Base-by-base conservation (phyloP, 2,329 filamentous ascomycete species). In the Fusarium brachygibbosum region DNA sequence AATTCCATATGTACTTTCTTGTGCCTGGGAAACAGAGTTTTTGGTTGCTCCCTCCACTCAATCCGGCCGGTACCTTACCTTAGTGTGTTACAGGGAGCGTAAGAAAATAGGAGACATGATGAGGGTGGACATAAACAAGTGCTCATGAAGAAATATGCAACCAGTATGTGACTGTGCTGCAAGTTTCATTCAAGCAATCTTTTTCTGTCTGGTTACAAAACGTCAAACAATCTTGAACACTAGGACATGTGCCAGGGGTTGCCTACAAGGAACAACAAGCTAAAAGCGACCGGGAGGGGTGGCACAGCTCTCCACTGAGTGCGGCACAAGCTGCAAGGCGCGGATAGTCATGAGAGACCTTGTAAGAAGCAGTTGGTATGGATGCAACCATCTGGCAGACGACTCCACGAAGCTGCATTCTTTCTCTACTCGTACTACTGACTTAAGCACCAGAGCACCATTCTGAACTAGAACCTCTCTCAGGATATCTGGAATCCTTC, bases 381-480 rank as follows among this genome's bases (percentile, higher is more conserved):
- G 45, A 34, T 44, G 68, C 55, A 57, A 52, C 70, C 46, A 59
- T 45, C 51, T 49, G 59, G 25, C 32, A 59, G 55, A 63, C 32
- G 60, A 59, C 68, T 64, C 69, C 57, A 71, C 57, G 68, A 64
- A 57, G 34, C 66, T 66, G 52, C 63, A 64, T 69, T 69, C 63
- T 45, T 45, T 64, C 54, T 51, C 51, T 42, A 57, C 42, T 40
- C 13, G 32, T 35, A 13, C 48, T 25, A 19, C 23, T 19, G 23
- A 28, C 40, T 42, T 42, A 19, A 38, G 38, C 31, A 21, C 51
- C 34, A 45, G n/a, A 34, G 35, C 41, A 40, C 23, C 23, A 29
- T 19, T 32, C 28, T 45, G 12, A 48, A 32, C 23, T 38, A 29
- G 21, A 38, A 11, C 31, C 10, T 40, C 41, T 37, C n/a, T 45